phyloP scores from a whole-genome alignment of 495 filamentous ascomycete genomes.

The Evernia prunastri region DNA sequence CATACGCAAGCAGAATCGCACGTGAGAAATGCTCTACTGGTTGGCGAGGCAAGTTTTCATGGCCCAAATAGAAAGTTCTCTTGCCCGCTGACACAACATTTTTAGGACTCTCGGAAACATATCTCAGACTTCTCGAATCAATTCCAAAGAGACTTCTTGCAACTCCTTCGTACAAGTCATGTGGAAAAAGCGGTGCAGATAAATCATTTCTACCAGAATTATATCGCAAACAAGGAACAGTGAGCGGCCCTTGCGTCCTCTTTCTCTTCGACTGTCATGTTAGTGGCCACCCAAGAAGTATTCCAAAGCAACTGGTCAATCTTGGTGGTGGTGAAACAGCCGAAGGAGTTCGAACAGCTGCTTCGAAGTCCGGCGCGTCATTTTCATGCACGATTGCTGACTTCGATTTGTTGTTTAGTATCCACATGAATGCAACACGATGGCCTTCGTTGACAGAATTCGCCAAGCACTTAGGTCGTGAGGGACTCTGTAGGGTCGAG shows the following conservation, averaged over 20 bases:
- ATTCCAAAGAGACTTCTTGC: slow-evolving; percentile 75
- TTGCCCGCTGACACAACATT: background rate
- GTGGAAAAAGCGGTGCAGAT: slow-evolving; percentile 78
- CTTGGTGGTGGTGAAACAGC: background rate
- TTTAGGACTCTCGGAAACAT: slow-evolving; percentile 8
- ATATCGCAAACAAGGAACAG: slow-evolving; percentile 74
- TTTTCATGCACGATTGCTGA: background rate
- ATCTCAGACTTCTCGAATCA: slow-evolving; percentile 70
- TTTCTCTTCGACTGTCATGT: background rate
- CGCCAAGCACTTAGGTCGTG: slow-evolving; percentile 71
- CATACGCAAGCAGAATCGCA: slow-evolving; percentile 76
- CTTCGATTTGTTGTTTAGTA: slow-evolving; percentile 18
- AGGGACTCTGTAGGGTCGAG: slow-evolving; percentile 79
- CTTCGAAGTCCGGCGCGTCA: background rate
- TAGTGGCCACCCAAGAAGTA: background rate
- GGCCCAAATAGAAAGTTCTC: background rate
- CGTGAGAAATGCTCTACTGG: slow-evolving; percentile 59
- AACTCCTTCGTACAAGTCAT: slow-evolving; percentile 67
- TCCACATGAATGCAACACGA: slow-evolving; percentile 88
- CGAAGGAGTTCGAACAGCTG: background rate
- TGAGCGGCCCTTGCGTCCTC: background rate
- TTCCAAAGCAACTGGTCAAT: background rate
- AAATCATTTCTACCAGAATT: slow-evolving; percentile 91
- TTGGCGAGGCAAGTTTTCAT: slow-evolving; percentile 1
- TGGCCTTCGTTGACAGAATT: slow-evolving; percentile 85